Evolutionary conservation across 2,329 filamentous ascomycete genomes (phyloP).

Genomic region (Didymella keratinophila): DNA sequence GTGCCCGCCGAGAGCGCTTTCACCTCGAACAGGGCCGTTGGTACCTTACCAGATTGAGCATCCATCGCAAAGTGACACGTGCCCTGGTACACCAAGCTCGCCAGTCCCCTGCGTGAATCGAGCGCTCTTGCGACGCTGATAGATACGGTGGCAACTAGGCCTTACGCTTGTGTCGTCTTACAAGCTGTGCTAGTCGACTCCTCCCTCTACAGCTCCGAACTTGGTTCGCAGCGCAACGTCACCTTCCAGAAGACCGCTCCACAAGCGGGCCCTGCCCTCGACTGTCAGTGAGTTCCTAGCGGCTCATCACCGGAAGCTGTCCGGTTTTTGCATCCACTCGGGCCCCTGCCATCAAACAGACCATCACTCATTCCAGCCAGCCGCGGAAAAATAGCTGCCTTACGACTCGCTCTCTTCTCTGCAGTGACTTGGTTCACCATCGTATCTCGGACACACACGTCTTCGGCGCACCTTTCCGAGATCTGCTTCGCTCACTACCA

Average conservation of each 20-base stretch:
- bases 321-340: slow-evolving; percentile 26
- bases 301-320: slow-evolving; percentile 28
- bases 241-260: slow-evolving; percentile 29
- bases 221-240: slow-evolving; percentile 42
- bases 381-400: slow-evolving; percentile 30
- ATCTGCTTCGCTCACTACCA: slow-evolving; percentile 20
- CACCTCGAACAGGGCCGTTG: slow-evolving; percentile 15
- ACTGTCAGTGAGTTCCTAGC: slow-evolving; percentile 23
- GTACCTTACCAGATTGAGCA: slow-evolving; percentile 20
- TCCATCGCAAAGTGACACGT: slow-evolving; percentile 31
- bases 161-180: slow-evolving; percentile 29
- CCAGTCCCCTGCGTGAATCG: slow-evolving; percentile 30
- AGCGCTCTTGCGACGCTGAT: slow-evolving; percentile 32
- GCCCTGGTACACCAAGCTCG: slow-evolving; percentile 27
- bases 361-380: slow-evolving; percentile 28
- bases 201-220: slow-evolving; percentile 29
- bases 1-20: slow-evolving; percentile 16
- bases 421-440: slow-evolving; percentile 8
- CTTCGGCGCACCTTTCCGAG: slow-evolving; percentile 16
- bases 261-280: slow-evolving; percentile 22
- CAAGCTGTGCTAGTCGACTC: slow-evolving; percentile 29
- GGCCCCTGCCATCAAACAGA: slow-evolving; percentile 30
- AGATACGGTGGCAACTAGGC: slow-evolving; percentile 9
- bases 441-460: slow-evolving; percentile 16
- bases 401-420: slow-evolving; percentile 25